A percentile compares a stretch with the other conserved stretches of the same genome.
Conservation (phyloP, 1,284 basidiomycete species). For the Apiotrichum siamense region DNA sequence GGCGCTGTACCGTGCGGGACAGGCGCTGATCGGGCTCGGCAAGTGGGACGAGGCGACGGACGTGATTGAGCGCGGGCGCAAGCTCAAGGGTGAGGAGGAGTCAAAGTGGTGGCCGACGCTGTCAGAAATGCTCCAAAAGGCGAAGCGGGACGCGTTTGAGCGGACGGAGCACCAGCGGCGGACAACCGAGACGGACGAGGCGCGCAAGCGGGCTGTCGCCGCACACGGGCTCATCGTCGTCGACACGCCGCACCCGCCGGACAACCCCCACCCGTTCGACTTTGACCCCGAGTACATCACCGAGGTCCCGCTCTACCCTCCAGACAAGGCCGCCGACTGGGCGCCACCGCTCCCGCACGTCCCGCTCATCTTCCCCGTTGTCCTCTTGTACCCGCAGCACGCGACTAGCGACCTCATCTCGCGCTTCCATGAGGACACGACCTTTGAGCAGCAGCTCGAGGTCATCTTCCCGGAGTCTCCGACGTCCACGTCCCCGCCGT, state of each 20-base stretch:
- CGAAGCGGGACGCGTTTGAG: conserved; percentile 25
- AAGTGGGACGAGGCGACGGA: conserved; percentile 72
- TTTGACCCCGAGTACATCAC: conserved; percentile 49
- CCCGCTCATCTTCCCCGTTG: conserved; percentile 75
- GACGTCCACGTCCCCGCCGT: conserved; percentile 32
- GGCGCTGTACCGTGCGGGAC: conserved; percentile 73
- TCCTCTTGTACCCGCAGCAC: conserved; percentile 88
- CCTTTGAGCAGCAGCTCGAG: conserved; percentile 70
- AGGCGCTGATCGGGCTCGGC: conserved; percentile 66
- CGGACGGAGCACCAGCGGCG: conserved; percentile 33
- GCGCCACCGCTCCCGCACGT: conserved; percentile 52
- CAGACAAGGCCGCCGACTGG: conserved; percentile 53
- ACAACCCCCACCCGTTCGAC: conserved; percentile 53
- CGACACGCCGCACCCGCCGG: conserved; percentile 50
- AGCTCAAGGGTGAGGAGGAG: conserved; percentile 21
- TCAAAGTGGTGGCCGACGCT: conserved; percentile 19
- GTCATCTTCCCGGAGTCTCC: conserved; percentile 64
- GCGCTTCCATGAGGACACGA: conserved; percentile 76
- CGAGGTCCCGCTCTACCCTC: conserved; percentile 19
- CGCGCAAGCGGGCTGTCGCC: conserved; percentile 28
- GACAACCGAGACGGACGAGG: conserved; percentile 27
- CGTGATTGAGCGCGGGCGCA: conserved; percentile 56
- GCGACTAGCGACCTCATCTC: conserved; percentile 81
- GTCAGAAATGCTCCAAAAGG: conserved; percentile 20
- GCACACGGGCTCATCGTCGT: conserved; percentile 36